These are phyloP conservation scores for Arachnomyces sp. DNA, from an alignment of 2,329 filamentous ascomycete species.

Conservation along the genomic window DNA sequence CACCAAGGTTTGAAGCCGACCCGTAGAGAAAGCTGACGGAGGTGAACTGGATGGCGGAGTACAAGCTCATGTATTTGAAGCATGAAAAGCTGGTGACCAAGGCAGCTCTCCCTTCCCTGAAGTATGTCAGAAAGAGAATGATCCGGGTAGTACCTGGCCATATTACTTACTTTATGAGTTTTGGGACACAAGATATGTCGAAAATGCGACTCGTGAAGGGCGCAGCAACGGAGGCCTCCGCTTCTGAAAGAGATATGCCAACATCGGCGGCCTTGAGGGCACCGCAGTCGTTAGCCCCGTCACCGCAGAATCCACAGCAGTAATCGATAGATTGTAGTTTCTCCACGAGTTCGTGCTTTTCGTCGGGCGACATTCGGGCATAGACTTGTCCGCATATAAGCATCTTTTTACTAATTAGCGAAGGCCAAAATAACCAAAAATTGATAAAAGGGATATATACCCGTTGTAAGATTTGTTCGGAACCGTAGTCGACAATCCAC, in stretches of 20 bases:
- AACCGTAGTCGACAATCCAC: constrained; percentile 89
- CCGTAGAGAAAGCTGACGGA: constrained; percentile 95
- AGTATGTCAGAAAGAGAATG: background rate
- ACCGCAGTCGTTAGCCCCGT: constrained; percentile 95
- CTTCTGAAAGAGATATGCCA: constrained; percentile 92
- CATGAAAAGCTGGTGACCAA: constrained; percentile 98
- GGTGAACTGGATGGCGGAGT: constrained; percentile 98
- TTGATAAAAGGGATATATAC: constrained; percentile 34
- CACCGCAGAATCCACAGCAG: constrained; percentile 90
- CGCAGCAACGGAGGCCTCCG: constrained; percentile 94
- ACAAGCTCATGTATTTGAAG: constrained; percentile 99
- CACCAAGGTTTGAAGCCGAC: constrained; percentile 84
- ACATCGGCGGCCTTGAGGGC: constrained; percentile 96
- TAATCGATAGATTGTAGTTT: constrained; percentile 96
- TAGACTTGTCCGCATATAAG: constrained; percentile 88
- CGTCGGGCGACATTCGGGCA: constrained; percentile 96
- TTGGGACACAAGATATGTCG: constrained; percentile 89
- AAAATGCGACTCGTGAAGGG: constrained; percentile 94
- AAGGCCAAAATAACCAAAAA: background rate
- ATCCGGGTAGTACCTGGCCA: too few species aligned
- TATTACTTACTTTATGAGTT: constrained; percentile 64
- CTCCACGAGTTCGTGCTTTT: constrained; percentile 95
- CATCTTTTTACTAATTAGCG: constrained; percentile 48
- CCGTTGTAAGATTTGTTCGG: constrained; percentile 65
- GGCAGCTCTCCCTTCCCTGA: constrained; percentile 80